Evolutionary conservation across 2,329 filamentous ascomycete genomes (phyloP), one percentile per base, ranked within the genome.

Genomic region (Pestalotiopsis fici): DNA sequence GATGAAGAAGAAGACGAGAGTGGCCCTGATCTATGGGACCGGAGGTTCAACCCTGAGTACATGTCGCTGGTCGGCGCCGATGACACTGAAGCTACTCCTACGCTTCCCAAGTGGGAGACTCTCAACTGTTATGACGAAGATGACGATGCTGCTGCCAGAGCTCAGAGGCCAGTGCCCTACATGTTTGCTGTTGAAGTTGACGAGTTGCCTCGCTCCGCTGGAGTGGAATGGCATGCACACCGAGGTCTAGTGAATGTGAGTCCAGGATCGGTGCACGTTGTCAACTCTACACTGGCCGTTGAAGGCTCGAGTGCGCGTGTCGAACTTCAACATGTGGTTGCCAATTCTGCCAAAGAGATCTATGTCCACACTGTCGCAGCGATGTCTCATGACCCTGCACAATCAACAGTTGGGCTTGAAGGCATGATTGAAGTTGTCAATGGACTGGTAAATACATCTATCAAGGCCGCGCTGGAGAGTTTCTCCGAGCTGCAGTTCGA

Each of bases 201-300:
- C 56, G 87, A 90, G 71, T 84, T 99, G 13, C 96, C 96, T 1
- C 87, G 93, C 23, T 84, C 82, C 18, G 91, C 91, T 31, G 84
- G 85, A 47, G 88, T 98, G 12, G 96, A 99, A 81, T 99, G 95
- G 95, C 91, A 93, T 72, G 90, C 86, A 1, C 87, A 91, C 67
- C 76, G 88, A 3, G 92, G 93, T 0, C 78, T 92, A 6, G 78
- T 80, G 13, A 78, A 79, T 31, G 68, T 79, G 18, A 70, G 55
- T 15, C 39, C 67, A 7, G 75, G 72, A 13, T 72, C 73, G 11
- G 69, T 78, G 3, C 70, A 66, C 31, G 54, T 76, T 31, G 66
- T 65, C 64, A 31, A 35, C 47, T 28, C 23, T 5, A 54, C 7
- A 15, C 15, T 7, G 28, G 54, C 7, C 28, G 37, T 67, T 3